Evolutionary conservation across 208 protist species (phyloP), one percentile per base, ranked within the genome.

Genomic region (Leishmania guyanensis): DNA sequence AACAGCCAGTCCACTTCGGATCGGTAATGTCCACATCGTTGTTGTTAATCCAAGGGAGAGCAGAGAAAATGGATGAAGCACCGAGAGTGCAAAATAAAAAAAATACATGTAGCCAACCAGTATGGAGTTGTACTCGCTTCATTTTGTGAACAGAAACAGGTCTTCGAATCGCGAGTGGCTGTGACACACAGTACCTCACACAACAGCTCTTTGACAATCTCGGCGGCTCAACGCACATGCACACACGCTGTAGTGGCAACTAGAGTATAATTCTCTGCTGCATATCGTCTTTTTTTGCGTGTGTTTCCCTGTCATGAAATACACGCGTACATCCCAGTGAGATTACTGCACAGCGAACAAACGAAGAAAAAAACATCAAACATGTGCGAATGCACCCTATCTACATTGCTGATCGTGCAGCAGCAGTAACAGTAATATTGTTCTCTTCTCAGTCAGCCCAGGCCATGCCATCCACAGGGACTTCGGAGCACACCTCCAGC

Each of bases 1-100:
- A 93, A 80, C 93, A 95, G 6, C 94, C 94, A 46, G 94, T 98
- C 94, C 94, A 98, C 85, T 98, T 98, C 58, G 94, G 90, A 65
- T 98, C 92, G 1, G 92, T 94, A 60, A 98, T 91, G 75, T 98
- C 94, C 43, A 98, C 93, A 56, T 94, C 80, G 82, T 98, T 98
- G 83, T 91, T 92, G 85, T 92, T 89, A 79, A 98, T 71, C 66
- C 66, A 26, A 72, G n/a, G 36, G 33, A 36, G 29, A 39, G 36
- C 53, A 64, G n/a, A 26, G 12, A 6, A 1, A 4, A 70, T 22
- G 0, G 39, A 20, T n/a, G 6, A n/a, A 29, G 29, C 16, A 22
- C 51, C 22, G 17, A 53, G 0, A 17, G 22, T 33, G 43, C 22
- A 2, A 33, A 16, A 22, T 5, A 29, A 29, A 72, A 72, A 53